Evolutionary conservation across 202 grass and related monocot genomes (phyloP).

Genomic region (Bolboschoenoplectus hybrid): DNA sequence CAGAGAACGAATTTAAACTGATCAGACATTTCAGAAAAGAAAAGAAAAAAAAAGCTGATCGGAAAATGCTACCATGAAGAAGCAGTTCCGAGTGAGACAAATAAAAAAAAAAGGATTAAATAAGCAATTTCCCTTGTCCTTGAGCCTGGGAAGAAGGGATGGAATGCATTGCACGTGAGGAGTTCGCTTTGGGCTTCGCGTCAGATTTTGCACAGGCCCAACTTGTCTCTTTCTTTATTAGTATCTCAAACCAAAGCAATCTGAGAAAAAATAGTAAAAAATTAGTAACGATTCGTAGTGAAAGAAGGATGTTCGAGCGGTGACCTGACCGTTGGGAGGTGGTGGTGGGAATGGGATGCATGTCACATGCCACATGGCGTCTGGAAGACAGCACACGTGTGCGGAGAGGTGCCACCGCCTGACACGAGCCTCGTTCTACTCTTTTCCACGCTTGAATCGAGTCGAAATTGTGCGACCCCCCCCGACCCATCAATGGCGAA

Average conservation of each 20-base stretch:
- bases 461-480: background rate
- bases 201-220: background rate
- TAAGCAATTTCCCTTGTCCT: background rate
- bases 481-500: conserved; percentile 21
- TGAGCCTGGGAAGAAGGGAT: background rate
- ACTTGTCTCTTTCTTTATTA: conserved; percentile 26
- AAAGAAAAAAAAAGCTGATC: background rate
- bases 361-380: background rate
- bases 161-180: conserved; percentile 17
- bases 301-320: background rate
- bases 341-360: background rate
- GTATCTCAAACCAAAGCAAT: background rate
- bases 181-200: background rate
- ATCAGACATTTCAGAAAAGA: background rate
- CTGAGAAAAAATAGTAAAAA: background rate
- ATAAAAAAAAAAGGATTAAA: background rate
- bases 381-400: conserved; percentile 9
- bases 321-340: conserved; percentile 34
- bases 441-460: conserved; percentile 7
- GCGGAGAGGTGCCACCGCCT: background rate
- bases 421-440: conserved; percentile 38
- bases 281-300: background rate
- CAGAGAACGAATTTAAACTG: background rate
- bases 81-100: background rate
- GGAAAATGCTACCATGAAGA: background rate